phyloP scores from a whole-genome alignment of 2,329 filamentous ascomycete species.

The Dactylonectria macrodidyma region DNA sequence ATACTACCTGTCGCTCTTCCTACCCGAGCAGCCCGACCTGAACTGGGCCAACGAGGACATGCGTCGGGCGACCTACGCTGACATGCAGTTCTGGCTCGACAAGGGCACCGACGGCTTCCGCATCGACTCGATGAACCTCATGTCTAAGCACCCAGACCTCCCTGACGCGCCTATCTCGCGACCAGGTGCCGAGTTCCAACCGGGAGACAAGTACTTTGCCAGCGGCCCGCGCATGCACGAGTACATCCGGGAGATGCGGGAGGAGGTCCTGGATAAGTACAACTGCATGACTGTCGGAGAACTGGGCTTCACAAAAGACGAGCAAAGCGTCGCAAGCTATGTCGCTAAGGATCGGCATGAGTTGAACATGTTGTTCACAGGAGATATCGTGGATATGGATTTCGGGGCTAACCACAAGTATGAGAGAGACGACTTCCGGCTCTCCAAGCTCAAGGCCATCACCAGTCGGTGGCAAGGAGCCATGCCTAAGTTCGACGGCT shows the following conservation, averaged over 20 bases:
- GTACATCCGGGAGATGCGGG: constrained; percentile 45
- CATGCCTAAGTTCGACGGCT: constrained; percentile 55
- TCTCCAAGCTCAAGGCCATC: constrained; percentile 54
- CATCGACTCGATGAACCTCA: constrained; percentile 76
- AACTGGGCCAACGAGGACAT: constrained; percentile 83
- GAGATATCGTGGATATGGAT: constrained; percentile 47
- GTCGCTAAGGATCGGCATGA: constrained; percentile 60
- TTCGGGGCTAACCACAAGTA: constrained; percentile 53
- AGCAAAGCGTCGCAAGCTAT: constrained; percentile 61
- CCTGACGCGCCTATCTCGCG: constrained; percentile 64
- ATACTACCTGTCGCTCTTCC: constrained; percentile 82
- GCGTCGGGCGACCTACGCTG: constrained; percentile 75
- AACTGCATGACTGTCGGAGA: constrained; percentile 67
- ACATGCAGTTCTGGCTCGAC: constrained; percentile 83
- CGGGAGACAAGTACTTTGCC: constrained; percentile 60
- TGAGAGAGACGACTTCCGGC: constrained; percentile 58
- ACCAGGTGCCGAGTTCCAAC: constrained; percentile 52
- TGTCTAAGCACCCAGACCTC: constrained; percentile 72
- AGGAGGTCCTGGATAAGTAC: constrained; percentile 63
- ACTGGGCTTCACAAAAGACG: constrained; percentile 52
- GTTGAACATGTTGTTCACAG: constrained; percentile 48
- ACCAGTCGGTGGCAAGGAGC: constrained; percentile 57
- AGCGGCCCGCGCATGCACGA: constrained; percentile 70
- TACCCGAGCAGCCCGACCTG: constrained; percentile 80
- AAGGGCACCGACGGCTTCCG: constrained; percentile 79